Evolutionary conservation across 768 basidiomycete genomes (phyloP), one percentile per base, ranked within the genome.

Genomic region (Xerocomellus dryophilus): DNA sequence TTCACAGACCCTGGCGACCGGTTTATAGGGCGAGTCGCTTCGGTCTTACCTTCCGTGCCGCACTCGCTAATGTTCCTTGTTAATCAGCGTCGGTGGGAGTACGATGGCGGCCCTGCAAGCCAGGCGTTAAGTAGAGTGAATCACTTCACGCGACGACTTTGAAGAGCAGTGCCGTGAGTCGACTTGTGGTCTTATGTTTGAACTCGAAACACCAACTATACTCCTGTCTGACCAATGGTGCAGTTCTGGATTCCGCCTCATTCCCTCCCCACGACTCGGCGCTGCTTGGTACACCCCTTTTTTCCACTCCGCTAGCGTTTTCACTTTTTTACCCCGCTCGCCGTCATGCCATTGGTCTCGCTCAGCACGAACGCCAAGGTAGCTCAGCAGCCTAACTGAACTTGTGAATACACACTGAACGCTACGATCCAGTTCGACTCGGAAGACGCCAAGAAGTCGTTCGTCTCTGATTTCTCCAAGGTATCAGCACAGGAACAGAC

Each of bases 391-490:
- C n/a, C 8, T 11, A 12, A 44, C 21, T 20, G 12, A 36, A 10
- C 45, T 17, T 18, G 29, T 17, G 10, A 10, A 8, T n/a, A 25
- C 27, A 27, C 4, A 9, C 35, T 50, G n/a, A 58, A 10, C 21
- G 23, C 25, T 23, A 35, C 21, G 12, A 23, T 35, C 14, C 39
- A 63, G 58, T 12, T 62, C 10, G 50, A 50, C 10, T 64, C 63
- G 36, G 62, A 62, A 25, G 61, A 64, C 23, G 71, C 69, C 43
- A 66, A 64, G 34, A 73, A 71, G 57, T 64, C 60, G 6, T 75
- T 77, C 50, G 60, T 70, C 29, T 69, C 76, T 15, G 79, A 84
- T 55, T 81, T 87, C 62, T 83, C 84, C 47, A 79, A 82, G 75
- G 85, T 81, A 57, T 20, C 61, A 51, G 17, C 31, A 42, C 9